Evolutionary conservation across 768 basidiomycete species (phyloP).

Genomic region (Phlebiopsis gigantea): DNA sequence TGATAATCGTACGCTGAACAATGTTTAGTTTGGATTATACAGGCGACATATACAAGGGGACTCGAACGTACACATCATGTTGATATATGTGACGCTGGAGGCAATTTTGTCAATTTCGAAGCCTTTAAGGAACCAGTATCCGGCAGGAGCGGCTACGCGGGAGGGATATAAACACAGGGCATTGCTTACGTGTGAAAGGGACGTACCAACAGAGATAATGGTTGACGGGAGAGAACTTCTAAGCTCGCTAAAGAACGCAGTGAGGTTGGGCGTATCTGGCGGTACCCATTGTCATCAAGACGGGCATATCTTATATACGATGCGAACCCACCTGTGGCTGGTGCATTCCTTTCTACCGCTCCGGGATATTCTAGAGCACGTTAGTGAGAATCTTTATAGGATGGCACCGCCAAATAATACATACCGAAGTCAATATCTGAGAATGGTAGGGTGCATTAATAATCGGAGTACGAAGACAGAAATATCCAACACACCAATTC

Average conservation of each 20-base stretch:
- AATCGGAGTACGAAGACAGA: too few species aligned
- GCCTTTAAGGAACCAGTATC: not conserved
- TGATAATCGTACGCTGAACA: not conserved
- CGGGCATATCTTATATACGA: not conserved
- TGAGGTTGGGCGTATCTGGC: not conserved
- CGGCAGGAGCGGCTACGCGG: not conserved
- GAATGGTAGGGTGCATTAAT: not conserved
- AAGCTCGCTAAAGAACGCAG: not conserved
- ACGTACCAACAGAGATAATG: not conserved
- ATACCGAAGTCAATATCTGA: not conserved
- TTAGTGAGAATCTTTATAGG: not conserved
- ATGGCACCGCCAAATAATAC: not conserved
- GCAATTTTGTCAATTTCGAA: not conserved
- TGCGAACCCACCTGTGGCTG: not conserved
- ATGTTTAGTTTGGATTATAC: too few species aligned
- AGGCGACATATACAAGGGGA: not conserved
- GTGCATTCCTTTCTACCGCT: not conserved
- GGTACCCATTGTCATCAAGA: not conserved
- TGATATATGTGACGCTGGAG: not conserved
- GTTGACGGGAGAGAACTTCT: not conserved
- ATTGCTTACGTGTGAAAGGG: not conserved
- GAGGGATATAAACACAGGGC: not conserved
- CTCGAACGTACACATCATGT: not conserved
- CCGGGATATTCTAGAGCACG: not conserved
- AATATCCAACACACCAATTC: not conserved